Evolutionary conservation across 192 early-diverging fungal species (phyloP).

Genomic region (Coemansia sp.): DNA sequence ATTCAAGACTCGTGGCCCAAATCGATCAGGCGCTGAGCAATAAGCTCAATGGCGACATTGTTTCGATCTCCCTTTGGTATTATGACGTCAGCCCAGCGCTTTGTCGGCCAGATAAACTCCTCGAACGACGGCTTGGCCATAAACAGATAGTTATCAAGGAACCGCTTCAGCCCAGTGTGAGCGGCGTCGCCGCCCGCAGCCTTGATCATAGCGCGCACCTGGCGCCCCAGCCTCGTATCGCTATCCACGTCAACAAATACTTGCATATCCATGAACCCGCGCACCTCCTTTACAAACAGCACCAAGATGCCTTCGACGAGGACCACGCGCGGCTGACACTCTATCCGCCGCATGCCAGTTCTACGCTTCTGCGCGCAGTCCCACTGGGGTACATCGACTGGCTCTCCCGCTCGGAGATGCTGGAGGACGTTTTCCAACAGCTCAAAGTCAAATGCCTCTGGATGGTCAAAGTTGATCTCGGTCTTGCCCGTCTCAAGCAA

Average conservation of each 20-base stretch:
- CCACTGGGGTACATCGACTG: conserved; percentile 67
- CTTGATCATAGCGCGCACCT: conserved; percentile 42
- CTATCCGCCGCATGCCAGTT: conserved; percentile 18
- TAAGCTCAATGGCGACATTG: conserved; percentile 65
- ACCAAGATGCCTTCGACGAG: conserved; percentile 81
- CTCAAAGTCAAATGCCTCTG: conserved; percentile 80
- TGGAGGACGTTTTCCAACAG: conserved; percentile 63
- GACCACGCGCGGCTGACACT: conserved; percentile 65
- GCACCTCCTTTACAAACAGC: conserved; percentile 71
- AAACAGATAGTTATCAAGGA: conserved; percentile 72
- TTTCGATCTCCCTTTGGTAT: conserved; percentile 71
- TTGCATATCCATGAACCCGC: conserved; percentile 75
- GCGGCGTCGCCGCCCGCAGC: conserved; percentile 19
- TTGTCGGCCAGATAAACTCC: conserved; percentile 83
- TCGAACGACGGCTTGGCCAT: conserved; percentile 88
- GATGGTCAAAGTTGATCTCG: conserved; percentile 71
- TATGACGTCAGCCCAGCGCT: conserved; percentile 78
- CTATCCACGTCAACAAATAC: conserved; percentile 87
- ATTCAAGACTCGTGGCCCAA: conserved; percentile 37
- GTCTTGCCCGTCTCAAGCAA: conserved; percentile 52
- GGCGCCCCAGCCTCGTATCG: conserved; percentile 69
- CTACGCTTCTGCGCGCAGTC: conserved; percentile 57
- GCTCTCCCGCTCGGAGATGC: conserved; percentile 55
- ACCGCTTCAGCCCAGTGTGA: conserved; percentile 51
- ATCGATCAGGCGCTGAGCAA: conserved; percentile 61